phyloP scores from a whole-genome alignment of 1,284 basidiomycete genomes.

The Ustilago nuda region DNA sequence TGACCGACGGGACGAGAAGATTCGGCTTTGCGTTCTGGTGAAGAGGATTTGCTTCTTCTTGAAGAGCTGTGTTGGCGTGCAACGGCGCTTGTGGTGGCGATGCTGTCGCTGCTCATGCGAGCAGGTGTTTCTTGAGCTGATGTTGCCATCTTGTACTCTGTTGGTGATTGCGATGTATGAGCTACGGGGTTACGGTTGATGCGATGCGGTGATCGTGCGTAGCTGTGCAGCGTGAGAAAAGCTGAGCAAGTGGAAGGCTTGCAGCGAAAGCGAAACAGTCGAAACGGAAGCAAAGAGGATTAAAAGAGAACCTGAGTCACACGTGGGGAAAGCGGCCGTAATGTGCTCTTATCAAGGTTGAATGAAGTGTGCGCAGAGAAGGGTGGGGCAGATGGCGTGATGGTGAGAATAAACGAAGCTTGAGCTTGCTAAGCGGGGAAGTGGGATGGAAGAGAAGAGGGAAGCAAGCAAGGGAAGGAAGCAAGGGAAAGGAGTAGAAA shows the following conservation, averaged over 20 bases:
- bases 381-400: not conserved
- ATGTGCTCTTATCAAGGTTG: not conserved
- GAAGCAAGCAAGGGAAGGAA: not conserved
- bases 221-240: not conserved
- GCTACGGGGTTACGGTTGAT: too few relatives aligned
- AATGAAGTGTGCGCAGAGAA: not conserved
- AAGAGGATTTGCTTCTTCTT: slow-evolving; percentile 28
- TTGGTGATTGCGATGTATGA: not conserved
- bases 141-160: slow-evolving; percentile 18
- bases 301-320: not conserved
- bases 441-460: not conserved
- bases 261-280: slow-evolving; percentile 1
- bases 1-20: slow-evolving; percentile 25
- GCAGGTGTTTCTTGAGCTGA: slow-evolving; percentile 24
- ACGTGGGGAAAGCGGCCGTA: not conserved
- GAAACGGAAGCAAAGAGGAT: not conserved
- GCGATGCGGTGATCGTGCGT: not conserved
- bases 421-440: not conserved
- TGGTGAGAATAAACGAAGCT: not conserved
- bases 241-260: not conserved
- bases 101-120: slow-evolving; percentile 41
- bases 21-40: slow-evolving; percentile 32
- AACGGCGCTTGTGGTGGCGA: slow-evolving; percentile 26
- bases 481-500: not conserved
- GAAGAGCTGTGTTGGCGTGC: slow-evolving; percentile 14